Conservation (phyloP, 805 yeast species). For the Saturnispora quitensis region DNA sequence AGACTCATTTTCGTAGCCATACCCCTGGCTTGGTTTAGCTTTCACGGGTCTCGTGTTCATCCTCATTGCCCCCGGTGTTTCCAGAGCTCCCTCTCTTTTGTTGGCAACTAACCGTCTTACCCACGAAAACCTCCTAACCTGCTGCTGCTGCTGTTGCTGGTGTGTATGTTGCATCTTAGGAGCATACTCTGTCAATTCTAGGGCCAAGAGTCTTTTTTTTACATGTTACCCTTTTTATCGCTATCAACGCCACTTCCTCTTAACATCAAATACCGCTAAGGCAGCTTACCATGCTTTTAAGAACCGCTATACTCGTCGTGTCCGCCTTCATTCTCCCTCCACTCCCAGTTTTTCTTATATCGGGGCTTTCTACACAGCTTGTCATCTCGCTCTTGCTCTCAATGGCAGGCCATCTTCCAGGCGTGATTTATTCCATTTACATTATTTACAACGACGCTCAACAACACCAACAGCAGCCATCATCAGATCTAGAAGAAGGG, state of each 20-base stretch:
- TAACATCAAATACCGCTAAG: not conserved
- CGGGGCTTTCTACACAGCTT: conserved; percentile 51
- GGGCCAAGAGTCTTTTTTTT: not conserved
- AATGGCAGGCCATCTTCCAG: conserved; percentile 42
- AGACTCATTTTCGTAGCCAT: not conserved
- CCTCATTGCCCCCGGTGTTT: not conserved
- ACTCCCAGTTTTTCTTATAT: conserved; percentile 56
- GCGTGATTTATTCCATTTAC: conserved; percentile 42
- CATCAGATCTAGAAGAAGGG: not conserved
- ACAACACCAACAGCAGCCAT: not conserved
- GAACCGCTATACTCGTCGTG: conserved; percentile 34
- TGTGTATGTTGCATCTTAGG: conserved; percentile 6
- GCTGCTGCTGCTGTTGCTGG: not conserved
- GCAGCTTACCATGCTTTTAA: not conserved
- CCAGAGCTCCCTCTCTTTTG: not conserved
- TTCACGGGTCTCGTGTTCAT: not conserved
- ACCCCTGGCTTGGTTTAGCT: not conserved
- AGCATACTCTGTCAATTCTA: not conserved
- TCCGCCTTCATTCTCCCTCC: conserved; percentile 66
- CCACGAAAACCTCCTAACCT: conserved; percentile 4
- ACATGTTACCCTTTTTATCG: not conserved
- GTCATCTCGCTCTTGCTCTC: conserved; percentile 35
- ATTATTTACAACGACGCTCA: conserved; percentile 17
- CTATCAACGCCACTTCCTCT: not conserved
- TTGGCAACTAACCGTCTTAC: not conserved